A percentile compares a stretch with the other conserved stretches of the same genome.
Conservation (phyloP, 2,329 filamentous ascomycete species). For the Cladophialophora chaetospira region DNA sequence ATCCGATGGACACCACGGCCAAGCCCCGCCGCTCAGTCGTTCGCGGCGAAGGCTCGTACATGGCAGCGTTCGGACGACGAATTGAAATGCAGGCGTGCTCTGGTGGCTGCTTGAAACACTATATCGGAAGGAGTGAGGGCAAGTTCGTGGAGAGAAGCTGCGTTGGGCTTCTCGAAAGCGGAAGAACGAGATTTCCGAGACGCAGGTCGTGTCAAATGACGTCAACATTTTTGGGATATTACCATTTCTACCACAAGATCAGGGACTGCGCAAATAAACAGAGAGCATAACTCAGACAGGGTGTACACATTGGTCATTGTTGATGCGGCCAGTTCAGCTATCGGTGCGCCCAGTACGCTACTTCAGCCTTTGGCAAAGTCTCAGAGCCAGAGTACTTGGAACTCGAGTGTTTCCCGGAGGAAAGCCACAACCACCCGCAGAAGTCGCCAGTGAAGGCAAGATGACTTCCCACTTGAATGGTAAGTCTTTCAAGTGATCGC, state of each 20-base stretch:
- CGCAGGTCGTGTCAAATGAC: not conserved
- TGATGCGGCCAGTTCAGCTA: conserved; percentile 11
- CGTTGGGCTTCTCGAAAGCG: not conserved
- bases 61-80: no score
- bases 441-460: conserved; percentile 7
- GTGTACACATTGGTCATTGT: not conserved
- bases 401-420: conserved; percentile 19
- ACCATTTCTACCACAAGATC: no score
- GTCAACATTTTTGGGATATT: not conserved
- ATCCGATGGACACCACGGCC: not conserved
- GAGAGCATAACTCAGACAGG: not conserved
- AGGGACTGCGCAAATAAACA: not conserved
- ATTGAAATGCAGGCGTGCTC: no score
- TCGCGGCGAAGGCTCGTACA: no score
- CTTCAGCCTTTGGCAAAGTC: conserved; percentile 23
- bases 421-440: conserved; percentile 12
- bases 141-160: not conserved
- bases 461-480: conserved; percentile 27
- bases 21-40: no score
- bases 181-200: not conserved
- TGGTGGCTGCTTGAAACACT: no score
- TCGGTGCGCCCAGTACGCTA: conserved; percentile 5
- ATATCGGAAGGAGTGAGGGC: no score
- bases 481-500: conserved; percentile 6
- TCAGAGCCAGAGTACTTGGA: conserved; percentile 22